Evolutionary conservation across 768 basidiomycete genomes (phyloP), one percentile per base, ranked within the genome.

Genomic region (Suillus fuscotomentosus): DNA sequence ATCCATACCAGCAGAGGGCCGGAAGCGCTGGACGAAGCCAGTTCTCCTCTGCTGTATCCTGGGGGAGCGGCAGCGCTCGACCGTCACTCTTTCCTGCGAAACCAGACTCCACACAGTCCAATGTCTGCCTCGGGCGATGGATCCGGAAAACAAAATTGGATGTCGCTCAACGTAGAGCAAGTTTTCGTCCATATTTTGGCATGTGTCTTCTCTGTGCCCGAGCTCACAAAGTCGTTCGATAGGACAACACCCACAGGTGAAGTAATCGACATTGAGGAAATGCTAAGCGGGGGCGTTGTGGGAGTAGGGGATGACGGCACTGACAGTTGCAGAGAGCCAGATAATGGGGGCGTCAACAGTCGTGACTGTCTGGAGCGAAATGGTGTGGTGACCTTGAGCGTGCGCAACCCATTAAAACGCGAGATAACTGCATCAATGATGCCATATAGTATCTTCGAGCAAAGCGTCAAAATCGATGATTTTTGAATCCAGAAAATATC

Each of bases 21-120:
- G 15, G 14, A 27, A 27, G 24, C 7, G 27, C 8, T 17, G 1
- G 24, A 14, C 4, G 13, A 22, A 5, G 13, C 14, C 17, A 31
- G 4, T 31, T 31, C 31, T 31, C 31, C 31, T 31, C 17, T 10
- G 15, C 24, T 50, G 24, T 17, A 27, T 53, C 51, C 10, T 53
- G 27, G 15, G 8, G 5, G 51, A 53, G 24, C 2, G 31, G 10
- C 6, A 34, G n/a, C 8, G 20, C 31, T 36, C 20, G 20, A 54
- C 34, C 10, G 3, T 59, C 57, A 59, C 41, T 57, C 24, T 20
- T 65, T 76, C 24, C 73, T 67, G 48, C 69, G 67, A 27, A 75
- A 75, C 74, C 74, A 75, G 39, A 75, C 64, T 39, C 75, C 74
- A 53, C 75, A 75, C 24, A 75, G 63, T 8, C 72, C 75, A 42